Percentiles rank a stretch among this genome's conserved stretches.
phyloP scores from a whole-genome alignment of 2,329 filamentous ascomycete genomes.

The Alternaria conjuncta region DNA sequence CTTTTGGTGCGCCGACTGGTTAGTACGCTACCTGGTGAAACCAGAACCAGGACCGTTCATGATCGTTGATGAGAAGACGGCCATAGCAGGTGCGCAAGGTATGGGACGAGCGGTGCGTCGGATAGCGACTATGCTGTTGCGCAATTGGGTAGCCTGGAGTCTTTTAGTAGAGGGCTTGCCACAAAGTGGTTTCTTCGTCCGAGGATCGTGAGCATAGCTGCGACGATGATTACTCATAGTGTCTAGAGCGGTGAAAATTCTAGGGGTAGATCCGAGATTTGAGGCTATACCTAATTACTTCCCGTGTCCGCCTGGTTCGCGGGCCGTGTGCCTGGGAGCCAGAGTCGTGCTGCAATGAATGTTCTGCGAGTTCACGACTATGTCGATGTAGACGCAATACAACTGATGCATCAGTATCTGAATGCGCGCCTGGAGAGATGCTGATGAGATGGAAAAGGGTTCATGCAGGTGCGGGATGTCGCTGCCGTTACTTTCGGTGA shows the following conservation, averaged over 20 bases:
- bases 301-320: background rate
- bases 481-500: background rate
- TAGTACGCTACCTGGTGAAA: conserved; percentile 10
- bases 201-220: background rate
- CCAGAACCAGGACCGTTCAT: conserved; percentile 5
- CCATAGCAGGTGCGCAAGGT: background rate
- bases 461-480: background rate
- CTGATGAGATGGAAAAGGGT: background rate
- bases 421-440: background rate
- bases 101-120: background rate
- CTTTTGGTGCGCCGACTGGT: conserved; percentile 21
- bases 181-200: conserved; percentile 6
- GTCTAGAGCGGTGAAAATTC: background rate
- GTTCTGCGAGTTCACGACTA: background rate
- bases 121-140: conserved; percentile 7
- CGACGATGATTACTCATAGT: background rate
- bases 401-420: background rate
- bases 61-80: background rate
- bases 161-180: conserved; percentile 20
- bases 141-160: conserved; percentile 22
- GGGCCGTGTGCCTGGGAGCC: background rate
- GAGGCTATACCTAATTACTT: background rate
- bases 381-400: too few relatives aligned
- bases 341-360: background rate
- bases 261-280: background rate